Percentiles rank a stretch among this genome's conserved stretches.
These are phyloP conservation scores for Coniochaeta sp. DNA, from an alignment of 2,329 filamentous ascomycete species.

Conservation along the genomic window DNA sequence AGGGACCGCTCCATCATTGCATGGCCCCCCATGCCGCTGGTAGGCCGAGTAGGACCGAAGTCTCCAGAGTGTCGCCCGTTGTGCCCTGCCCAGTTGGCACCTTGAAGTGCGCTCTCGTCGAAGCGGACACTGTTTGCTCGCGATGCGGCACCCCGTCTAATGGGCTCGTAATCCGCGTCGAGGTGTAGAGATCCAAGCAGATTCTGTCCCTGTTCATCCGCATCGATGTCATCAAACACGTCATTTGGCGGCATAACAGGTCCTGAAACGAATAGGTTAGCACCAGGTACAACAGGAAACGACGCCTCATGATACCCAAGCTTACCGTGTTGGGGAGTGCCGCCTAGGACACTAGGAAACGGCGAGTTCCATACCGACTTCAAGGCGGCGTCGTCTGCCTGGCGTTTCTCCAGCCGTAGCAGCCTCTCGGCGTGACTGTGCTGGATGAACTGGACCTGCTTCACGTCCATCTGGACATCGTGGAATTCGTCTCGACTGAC, in stretches of 20 bases:
- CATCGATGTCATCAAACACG: slow-evolving; percentile 63
- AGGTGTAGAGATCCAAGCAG: slow-evolving; percentile 75
- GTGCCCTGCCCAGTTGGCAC: slow-evolving; percentile 72
- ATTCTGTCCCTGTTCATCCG: slow-evolving; percentile 79
- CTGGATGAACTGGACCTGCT: slow-evolving; percentile 58
- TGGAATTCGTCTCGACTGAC: slow-evolving; percentile 57
- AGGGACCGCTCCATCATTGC: slow-evolving; percentile 82
- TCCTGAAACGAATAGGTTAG: slow-evolving; percentile 39
- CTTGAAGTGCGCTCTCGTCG: slow-evolving; percentile 89
- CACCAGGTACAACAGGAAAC: background rate
- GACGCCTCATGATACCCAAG: slow-evolving; percentile 3
- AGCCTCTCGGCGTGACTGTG: slow-evolving; percentile 55
- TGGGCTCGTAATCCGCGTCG: slow-evolving; percentile 79
- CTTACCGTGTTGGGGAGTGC: slow-evolving; percentile 81
- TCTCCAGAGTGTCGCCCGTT: slow-evolving; percentile 77
- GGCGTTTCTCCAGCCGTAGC: slow-evolving; percentile 55
- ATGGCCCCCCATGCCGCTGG: slow-evolving; percentile 70
- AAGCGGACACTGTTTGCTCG: slow-evolving; percentile 96
- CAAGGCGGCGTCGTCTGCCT: slow-evolving; percentile 58
- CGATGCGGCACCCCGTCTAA: slow-evolving; percentile 78
- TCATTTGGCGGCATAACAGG: slow-evolving; percentile 73
- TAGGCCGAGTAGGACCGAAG: slow-evolving; percentile 67
- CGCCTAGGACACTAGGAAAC: slow-evolving; percentile 70
- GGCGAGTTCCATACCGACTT: slow-evolving; percentile 93
- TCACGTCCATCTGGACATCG: slow-evolving; percentile 63